Evolutionary conservation across 192 early-diverging fungal genomes (phyloP).

Genomic region (Podila epicladia): DNA sequence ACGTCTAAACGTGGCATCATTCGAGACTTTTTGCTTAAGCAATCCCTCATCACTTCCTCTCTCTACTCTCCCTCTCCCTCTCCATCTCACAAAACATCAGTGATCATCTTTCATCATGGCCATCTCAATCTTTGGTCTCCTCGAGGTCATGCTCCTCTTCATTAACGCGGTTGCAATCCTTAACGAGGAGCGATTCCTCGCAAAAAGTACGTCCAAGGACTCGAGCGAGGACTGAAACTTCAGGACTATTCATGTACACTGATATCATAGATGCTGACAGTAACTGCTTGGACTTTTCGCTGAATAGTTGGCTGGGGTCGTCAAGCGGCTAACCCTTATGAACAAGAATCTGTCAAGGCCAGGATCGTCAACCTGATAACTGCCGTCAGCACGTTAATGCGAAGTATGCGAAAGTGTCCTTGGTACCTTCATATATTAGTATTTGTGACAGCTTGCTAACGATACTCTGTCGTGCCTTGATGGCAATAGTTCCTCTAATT

Average conservation of each 20-base stretch:
- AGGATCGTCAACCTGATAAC: slow-evolving; percentile 90
- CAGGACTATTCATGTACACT: too few relatives aligned
- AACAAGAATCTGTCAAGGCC: slow-evolving; percentile 76
- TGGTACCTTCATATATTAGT: not conserved
- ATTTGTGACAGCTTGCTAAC: not conserved
- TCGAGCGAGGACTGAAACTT: not conserved
- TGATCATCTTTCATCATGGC: slow-evolving; percentile 46
- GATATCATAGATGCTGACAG: not conserved
- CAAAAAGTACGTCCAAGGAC: slow-evolving; percentile 72
- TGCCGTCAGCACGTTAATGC: slow-evolving; percentile 87
- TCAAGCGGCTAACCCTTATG: slow-evolving; percentile 53
- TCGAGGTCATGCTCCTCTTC: slow-evolving; percentile 83
- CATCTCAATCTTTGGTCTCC: slow-evolving; percentile 77
- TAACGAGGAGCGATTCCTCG: slow-evolving; percentile 93
- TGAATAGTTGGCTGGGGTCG: slow-evolving; percentile 72
- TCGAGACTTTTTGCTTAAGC: not conserved
- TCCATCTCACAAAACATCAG: not conserved
- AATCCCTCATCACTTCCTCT: not conserved
- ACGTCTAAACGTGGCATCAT: not conserved
- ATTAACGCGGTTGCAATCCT: slow-evolving; percentile 91
- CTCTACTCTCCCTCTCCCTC: not conserved
- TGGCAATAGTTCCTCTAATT: slow-evolving; percentile 78
- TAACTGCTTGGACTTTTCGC: not conserved
- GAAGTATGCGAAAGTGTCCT: slow-evolving; percentile 63
- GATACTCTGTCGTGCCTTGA: not conserved